phyloP scores from a whole-genome alignment of 306 rosid genomes.

The Corylus americana region DNA sequence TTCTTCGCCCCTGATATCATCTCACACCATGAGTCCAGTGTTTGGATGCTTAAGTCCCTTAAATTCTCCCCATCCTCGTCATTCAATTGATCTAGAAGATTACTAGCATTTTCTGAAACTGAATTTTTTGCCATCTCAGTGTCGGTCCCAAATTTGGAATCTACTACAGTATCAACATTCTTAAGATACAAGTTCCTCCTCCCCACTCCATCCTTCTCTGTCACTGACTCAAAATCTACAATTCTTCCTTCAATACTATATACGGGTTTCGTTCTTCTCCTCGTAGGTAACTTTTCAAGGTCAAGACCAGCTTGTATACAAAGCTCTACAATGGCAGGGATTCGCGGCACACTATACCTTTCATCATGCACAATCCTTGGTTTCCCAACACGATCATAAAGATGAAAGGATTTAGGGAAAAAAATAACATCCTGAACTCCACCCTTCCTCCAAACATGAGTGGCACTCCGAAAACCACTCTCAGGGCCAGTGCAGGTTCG shows the following conservation, averaged over 20 bases:
- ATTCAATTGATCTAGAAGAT: conserved; percentile 30
- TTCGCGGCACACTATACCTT: conserved; percentile 45
- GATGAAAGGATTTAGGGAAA: conserved; percentile 78
- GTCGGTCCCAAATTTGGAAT: conserved; percentile 26
- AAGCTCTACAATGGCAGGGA: conserved; percentile 83
- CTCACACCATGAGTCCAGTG: conserved; percentile 72
- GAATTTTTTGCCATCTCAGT: conserved; percentile 27
- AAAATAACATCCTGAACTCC: conserved; percentile 57
- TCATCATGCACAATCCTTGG: conserved; percentile 84
- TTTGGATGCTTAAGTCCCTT: conserved; percentile 43
- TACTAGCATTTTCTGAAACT: conserved; percentile 20
- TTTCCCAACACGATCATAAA: conserved; percentile 78
- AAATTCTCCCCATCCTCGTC: conserved; percentile 31
- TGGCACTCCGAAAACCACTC: conserved; percentile 58
- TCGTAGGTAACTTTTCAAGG: conserved; percentile 55
- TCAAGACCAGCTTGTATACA: conserved; percentile 87
- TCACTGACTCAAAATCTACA: conserved; percentile 69
- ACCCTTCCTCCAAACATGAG: conserved; percentile 75
- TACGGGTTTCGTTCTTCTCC: conserved; percentile 82
- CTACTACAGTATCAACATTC: conserved; percentile 9
- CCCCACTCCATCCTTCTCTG: conserved; percentile 28
- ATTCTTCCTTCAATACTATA: conserved; percentile 83
- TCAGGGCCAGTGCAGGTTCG: conserved; percentile 68
- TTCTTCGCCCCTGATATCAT: conserved; percentile 68
- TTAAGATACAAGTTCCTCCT: conserved; percentile 16